phyloP scores from a whole-genome alignment of 2,329 filamentous ascomycete genomes.

The Aspergillus sp. region DNA sequence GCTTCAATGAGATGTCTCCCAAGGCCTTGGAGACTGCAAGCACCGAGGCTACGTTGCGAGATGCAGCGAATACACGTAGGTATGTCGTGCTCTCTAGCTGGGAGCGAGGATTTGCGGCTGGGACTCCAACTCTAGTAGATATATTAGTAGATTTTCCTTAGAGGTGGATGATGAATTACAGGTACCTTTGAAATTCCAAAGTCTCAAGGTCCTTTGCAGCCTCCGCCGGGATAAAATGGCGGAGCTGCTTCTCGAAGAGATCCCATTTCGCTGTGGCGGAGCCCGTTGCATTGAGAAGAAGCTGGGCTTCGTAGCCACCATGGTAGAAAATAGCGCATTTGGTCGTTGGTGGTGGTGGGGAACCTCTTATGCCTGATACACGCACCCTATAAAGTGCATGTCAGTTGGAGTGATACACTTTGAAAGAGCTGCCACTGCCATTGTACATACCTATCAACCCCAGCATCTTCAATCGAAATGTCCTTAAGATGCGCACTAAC shows the following conservation, averaged over 20 bases:
- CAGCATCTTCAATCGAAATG: slow-evolving; percentile 38
- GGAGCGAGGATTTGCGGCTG: background rate
- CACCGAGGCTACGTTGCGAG: slow-evolving; percentile 29
- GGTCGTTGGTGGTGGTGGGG: slow-evolving; percentile 51
- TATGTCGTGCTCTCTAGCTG: slow-evolving; percentile 41
- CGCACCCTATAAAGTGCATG: slow-evolving; percentile 33
- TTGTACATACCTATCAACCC: slow-evolving; percentile 27
- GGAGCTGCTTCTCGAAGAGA: slow-evolving; percentile 50
- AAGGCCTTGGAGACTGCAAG: slow-evolving; percentile 29
- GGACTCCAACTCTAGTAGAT: too few species aligned
- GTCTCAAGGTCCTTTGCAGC: slow-evolving; percentile 47
- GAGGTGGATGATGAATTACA: too few species aligned
- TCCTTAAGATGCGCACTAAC: slow-evolving; percentile 45
- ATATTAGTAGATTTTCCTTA: too few species aligned
- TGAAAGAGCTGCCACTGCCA: background rate
- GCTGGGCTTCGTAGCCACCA: slow-evolving; percentile 50
- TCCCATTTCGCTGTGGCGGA: slow-evolving; percentile 54
- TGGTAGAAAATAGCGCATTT: slow-evolving; percentile 55
- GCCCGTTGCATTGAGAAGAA: slow-evolving; percentile 48
- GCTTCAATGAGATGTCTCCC: slow-evolving; percentile 42
- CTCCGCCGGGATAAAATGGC: slow-evolving; percentile 40
- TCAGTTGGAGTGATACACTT: background rate
- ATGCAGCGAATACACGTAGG: slow-evolving; percentile 47
- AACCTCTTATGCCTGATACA: slow-evolving; percentile 44
- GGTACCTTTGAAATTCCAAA: slow-evolving; percentile 52